A percentile compares a stretch with the other conserved stretches of the same genome.
These are phyloP conservation scores for Pyrenophora seminiperda DNA, from an alignment of 2,329 filamentous ascomycete species.

Conservation along the genomic window DNA sequence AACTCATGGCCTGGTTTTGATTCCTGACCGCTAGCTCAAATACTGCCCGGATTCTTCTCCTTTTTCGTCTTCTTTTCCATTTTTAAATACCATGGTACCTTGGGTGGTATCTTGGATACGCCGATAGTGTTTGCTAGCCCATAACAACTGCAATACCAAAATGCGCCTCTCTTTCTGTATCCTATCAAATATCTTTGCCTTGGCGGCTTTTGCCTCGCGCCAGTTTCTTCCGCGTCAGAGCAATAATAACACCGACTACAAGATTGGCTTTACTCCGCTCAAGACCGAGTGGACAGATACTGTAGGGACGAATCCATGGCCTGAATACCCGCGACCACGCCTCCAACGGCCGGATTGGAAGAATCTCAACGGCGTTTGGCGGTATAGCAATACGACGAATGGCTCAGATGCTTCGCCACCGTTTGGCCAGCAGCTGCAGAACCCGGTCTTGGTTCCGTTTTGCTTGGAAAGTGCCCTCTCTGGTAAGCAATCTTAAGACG, in stretches of 20 bases:
- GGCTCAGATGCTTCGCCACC: conserved; percentile 52
- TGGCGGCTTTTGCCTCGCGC: conserved; percentile 15
- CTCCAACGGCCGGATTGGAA: conserved; percentile 61
- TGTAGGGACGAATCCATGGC: conserved; percentile 61
- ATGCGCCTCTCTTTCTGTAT: conserved; percentile 27
- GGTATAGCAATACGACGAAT: conserved; percentile 53
- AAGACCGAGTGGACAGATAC: conserved; percentile 58
- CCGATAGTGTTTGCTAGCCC: neutral
- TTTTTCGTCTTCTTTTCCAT: neutral
- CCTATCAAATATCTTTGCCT: conserved; percentile 18
- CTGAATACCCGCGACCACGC: conserved; percentile 63
- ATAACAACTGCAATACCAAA: conserved; percentile 5
- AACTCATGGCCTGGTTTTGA: conserved; percentile 23
- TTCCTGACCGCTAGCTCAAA: conserved; percentile 25
- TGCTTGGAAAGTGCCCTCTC: conserved; percentile 61
- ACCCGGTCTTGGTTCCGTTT: conserved; percentile 58
- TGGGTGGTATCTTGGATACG: neutral
- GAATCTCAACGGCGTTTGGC: conserved; percentile 65
- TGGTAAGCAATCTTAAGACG: conserved; percentile 38
- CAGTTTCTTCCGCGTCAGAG: conserved; percentile 24
- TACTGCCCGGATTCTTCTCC: conserved; percentile 18
- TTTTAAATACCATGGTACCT: neutral
- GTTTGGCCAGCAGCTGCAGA: conserved; percentile 50
- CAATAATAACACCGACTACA: conserved; percentile 43
- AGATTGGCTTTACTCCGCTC: conserved; percentile 33